phyloP scores from a whole-genome alignment of 164 flowering plant genomes.

The Vitis labrusca region DNA sequence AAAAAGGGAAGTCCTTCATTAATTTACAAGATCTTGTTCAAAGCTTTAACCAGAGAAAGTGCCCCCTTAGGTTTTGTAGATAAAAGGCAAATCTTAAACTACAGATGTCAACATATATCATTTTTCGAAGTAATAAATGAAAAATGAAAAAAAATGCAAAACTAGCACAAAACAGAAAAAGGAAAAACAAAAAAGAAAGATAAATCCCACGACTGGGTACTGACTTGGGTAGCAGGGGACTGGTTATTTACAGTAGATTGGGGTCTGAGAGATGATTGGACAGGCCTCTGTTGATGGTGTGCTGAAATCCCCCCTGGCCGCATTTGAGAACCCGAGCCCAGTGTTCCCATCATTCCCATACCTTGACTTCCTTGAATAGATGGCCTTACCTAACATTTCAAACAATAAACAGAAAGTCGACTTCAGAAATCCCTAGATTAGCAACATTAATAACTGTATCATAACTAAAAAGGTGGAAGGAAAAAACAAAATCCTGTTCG shows the following conservation, averaged over 20 bases:
- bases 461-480: background rate
- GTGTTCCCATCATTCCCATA: conserved; percentile 55
- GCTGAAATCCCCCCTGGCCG: conserved; percentile 48
- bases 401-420: background rate
- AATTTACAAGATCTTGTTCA: too few relatives aligned
- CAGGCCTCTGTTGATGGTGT: conserved; percentile 58
- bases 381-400: conserved; percentile 43
- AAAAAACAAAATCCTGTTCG: too few relatives aligned
- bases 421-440: background rate
- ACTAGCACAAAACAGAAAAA: background rate
- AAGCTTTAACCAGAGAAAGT: too few relatives aligned
- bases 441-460: background rate
- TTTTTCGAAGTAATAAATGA: too few relatives aligned
- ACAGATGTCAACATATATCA: too few relatives aligned
- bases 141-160: too few relatives aligned
- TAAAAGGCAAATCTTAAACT: too few relatives aligned
- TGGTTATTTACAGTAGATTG: conserved; percentile 40
- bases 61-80: too few relatives aligned
- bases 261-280: conserved; percentile 51
- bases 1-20: too few relatives aligned
- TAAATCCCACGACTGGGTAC: conserved; percentile 13
- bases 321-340: conserved; percentile 53
- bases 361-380: conserved; percentile 48
- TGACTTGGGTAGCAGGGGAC: conserved; percentile 54
- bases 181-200: background rate